A percentile compares a stretch with the other conserved stretches of the same genome.
Evolutionary conservation across 2,329 filamentous ascomycete species (phyloP).

Genomic region (Pestalotiopsis sp.): DNA sequence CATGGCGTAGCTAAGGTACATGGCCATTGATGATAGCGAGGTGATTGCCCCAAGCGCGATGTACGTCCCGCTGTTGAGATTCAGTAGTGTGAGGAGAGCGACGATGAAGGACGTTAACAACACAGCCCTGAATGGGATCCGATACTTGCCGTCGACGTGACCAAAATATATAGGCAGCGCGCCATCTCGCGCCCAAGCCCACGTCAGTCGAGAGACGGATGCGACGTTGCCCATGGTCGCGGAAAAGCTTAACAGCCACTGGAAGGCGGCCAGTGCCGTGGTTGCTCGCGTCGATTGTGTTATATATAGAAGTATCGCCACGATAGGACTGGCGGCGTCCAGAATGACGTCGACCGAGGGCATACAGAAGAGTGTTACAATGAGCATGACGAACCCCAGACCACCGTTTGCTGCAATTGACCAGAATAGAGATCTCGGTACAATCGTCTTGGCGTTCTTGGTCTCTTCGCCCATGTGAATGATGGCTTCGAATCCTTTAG

Average conservation of each 20-base stretch:
- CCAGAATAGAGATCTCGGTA: conserved; percentile 15
- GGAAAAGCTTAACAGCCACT: not conserved
- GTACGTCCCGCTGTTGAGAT: conserved; percentile 14
- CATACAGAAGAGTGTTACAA: conserved; percentile 13
- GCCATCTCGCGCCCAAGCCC: conserved; percentile 16
- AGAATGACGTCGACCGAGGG: conserved; percentile 13
- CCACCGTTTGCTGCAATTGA: conserved; percentile 13
- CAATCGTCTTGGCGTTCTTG: conserved; percentile 15
- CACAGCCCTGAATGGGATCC: conserved; percentile 14
- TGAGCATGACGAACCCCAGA: conserved; percentile 14
- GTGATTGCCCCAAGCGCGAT: conserved; percentile 17
- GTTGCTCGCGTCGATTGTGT: conserved; percentile 1
- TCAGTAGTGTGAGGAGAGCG: conserved; percentile 14
- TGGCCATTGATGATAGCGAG: conserved; percentile 16
- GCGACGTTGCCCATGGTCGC: conserved; percentile 13
- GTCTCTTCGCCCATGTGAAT: conserved; percentile 19
- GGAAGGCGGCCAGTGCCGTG: conserved; percentile 10
- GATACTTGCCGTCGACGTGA: conserved; percentile 14
- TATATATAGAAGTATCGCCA: conserved; percentile 9
- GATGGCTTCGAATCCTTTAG: conserved; percentile 12
- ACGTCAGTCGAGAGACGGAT: conserved; percentile 14
- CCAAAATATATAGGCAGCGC: conserved; percentile 13
- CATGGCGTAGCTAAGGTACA: conserved; percentile 17
- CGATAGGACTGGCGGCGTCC: conserved; percentile 11
- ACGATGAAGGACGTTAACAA: conserved; percentile 12